phyloP scores from a whole-genome alignment of 805 yeast species.

The Spathaspora girioi region DNA sequence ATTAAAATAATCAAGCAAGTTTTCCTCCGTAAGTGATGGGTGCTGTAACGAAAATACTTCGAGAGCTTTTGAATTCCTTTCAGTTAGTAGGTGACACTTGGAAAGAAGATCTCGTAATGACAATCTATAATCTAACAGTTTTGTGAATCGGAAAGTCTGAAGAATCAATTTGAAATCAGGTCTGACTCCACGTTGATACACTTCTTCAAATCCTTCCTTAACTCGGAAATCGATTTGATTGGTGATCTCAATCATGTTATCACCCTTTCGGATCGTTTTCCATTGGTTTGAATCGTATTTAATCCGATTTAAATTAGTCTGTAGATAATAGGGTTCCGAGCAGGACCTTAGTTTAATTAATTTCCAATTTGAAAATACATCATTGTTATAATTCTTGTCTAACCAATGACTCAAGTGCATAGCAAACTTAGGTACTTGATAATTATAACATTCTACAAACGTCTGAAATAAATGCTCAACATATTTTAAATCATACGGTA shows the following conservation, averaged over 20 bases:
- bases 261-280: conserved; percentile 16
- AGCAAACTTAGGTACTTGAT: conserved; percentile 15
- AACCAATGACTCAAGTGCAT: conserved; percentile 12
- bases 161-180: conserved; percentile 32
- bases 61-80: conserved; percentile 6
- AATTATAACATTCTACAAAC: conserved; percentile 32
- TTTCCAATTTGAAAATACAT: conserved; percentile 1
- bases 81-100: conserved; percentile 11
- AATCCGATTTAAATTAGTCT: conserved; percentile 11
- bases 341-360: conserved; percentile 20
- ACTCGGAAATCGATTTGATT: conserved; percentile 28
- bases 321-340: conserved; percentile 22
- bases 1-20: conserved; percentile 12
- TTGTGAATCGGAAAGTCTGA: conserved; percentile 25
- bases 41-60: conserved; percentile 13
- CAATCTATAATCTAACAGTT: conserved; percentile 14
- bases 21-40: conserved; percentile 16
- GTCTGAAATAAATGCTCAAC: conserved; percentile 21
- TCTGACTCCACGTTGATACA: conserved; percentile 30
- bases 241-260: conserved; percentile 10
- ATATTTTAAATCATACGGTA: conserved; percentile 19
- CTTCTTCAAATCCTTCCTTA: conserved; percentile 27
- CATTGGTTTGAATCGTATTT: conserved; percentile 25
- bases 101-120: conserved; percentile 21
- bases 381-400: conserved; percentile 8